These are phyloP conservation scores for Penicillium corylophilum DNA, from an alignment of 2,329 filamentous ascomycete genomes.

Conservation along the genomic window DNA sequence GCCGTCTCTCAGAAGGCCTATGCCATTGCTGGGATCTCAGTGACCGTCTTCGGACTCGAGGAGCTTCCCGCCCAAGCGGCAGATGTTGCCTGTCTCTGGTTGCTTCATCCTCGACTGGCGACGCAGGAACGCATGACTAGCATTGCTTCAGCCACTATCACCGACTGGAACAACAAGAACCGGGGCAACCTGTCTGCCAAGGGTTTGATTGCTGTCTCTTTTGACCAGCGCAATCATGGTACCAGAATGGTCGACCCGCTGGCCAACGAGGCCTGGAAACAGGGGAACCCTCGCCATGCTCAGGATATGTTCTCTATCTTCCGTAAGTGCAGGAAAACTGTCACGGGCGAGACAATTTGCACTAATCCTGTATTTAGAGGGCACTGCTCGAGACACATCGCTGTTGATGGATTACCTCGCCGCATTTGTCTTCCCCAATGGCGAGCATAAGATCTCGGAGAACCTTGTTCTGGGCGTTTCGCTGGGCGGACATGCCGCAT, in stretches of 20 bases:
- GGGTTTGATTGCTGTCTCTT: conserved; percentile 76
- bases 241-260: conserved; percentile 63
- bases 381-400: conserved; percentile 72
- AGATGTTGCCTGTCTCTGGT: conserved; percentile 78
- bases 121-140: conserved; percentile 71
- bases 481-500: conserved; percentile 82
- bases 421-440: conserved; percentile 66
- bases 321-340: conserved; percentile 45
- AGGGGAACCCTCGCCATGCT: conserved; percentile 77
- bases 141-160: conserved; percentile 67
- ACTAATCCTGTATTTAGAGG: conserved; percentile 41
- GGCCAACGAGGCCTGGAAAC: conserved; percentile 75
- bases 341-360: neutral
- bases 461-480: conserved; percentile 81
- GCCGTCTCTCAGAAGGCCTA: conserved; percentile 64
- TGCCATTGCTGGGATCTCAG: conserved; percentile 73
- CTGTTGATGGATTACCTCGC: conserved; percentile 74
- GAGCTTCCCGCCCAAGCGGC: conserved; percentile 62
- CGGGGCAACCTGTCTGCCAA: conserved; percentile 36
- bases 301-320: conserved; percentile 88
- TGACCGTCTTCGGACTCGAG: conserved; percentile 76
- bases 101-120: conserved; percentile 77
- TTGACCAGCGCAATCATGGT: conserved; percentile 94
- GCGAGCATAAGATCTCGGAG: conserved; percentile 51
- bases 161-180: conserved; percentile 61